phyloP scores from a whole-genome alignment of 176 grass and related monocot species.

The Panicum miliaceum region DNA sequence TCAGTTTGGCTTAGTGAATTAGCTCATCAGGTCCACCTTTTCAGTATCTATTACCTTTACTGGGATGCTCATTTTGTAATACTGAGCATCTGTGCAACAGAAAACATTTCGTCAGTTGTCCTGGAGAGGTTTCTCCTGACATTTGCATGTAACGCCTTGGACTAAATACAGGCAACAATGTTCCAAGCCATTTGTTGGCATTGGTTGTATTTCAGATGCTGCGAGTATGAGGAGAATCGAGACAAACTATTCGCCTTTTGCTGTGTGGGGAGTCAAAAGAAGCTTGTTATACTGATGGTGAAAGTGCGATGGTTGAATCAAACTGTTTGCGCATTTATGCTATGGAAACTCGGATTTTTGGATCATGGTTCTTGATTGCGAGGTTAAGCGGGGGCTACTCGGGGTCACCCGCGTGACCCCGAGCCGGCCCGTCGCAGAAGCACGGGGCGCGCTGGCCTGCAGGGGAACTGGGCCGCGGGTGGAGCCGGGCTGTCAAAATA shows the following conservation, averaged over 20 bases:
- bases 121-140: neutral
- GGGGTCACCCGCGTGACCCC: too few relatives aligned
- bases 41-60: neutral
- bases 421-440: too few relatives aligned
- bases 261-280: neutral
- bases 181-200: neutral
- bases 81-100: neutral
- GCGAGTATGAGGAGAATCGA: neutral
- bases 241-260: neutral
- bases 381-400: too few relatives aligned
- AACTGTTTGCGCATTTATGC: neutral
- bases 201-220: neutral
- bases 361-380: neutral
- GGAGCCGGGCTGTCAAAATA: too few relatives aligned
- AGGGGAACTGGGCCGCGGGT: too few relatives aligned
- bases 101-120: neutral
- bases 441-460: too few relatives aligned
- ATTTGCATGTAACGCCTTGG: neutral
- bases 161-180: neutral
- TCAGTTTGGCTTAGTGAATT: neutral
- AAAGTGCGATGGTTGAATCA: neutral
- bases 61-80: conserved; percentile 8
- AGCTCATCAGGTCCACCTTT: neutral
- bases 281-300: neutral
- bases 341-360: neutral